phyloP scores from a whole-genome alignment of 805 yeast genomes.

The Candida boleticola region DNA sequence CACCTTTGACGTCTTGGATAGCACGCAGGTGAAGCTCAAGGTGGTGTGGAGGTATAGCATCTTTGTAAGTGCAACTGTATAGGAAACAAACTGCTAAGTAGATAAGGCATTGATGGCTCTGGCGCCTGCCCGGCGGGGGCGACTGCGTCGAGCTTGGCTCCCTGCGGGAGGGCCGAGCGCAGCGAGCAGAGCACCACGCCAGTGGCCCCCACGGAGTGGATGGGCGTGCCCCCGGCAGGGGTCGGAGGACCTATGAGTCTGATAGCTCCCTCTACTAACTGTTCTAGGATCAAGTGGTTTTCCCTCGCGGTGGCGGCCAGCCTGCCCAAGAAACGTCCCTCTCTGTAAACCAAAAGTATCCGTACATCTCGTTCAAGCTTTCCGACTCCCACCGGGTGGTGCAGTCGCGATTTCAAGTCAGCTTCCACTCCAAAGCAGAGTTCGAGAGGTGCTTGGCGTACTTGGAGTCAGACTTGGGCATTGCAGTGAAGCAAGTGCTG shows the following conservation, averaged over 20 bases:
- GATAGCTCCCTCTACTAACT: constrained; percentile 9
- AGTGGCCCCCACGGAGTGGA: too few relatives aligned
- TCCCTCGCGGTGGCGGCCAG: not conserved
- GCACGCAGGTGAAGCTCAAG: constrained; percentile 4
- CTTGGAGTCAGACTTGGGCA: constrained; percentile 3
- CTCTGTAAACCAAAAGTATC: constrained; percentile 20
- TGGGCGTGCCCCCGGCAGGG: too few relatives aligned
- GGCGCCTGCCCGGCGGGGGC: too few relatives aligned
- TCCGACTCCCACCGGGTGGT: constrained; percentile 17
- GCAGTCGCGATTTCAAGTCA: constrained; percentile 27
- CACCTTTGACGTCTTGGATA: constrained; percentile 10
- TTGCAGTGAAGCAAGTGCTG: not conserved
- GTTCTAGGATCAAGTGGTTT: constrained; percentile 11
- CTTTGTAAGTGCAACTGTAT: constrained; percentile 17
- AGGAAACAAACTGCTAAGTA: too few relatives aligned
- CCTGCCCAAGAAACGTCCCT: constrained; percentile 7
- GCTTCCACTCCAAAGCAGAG: constrained; percentile 14
- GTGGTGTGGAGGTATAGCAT: constrained; percentile 21
- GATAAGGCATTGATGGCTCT: too few relatives aligned
- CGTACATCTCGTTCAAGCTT: constrained; percentile 29
- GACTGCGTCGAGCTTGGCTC: too few relatives aligned
- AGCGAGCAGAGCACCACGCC: too few relatives aligned
- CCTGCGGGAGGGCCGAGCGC: too few relatives aligned
- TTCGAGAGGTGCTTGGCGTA: constrained; percentile 11
- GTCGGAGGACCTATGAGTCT: not conserved